Evolutionary conservation across 352 stramenopile genomes (phyloP).

Genomic region (Phytophthora megakarya): DNA sequence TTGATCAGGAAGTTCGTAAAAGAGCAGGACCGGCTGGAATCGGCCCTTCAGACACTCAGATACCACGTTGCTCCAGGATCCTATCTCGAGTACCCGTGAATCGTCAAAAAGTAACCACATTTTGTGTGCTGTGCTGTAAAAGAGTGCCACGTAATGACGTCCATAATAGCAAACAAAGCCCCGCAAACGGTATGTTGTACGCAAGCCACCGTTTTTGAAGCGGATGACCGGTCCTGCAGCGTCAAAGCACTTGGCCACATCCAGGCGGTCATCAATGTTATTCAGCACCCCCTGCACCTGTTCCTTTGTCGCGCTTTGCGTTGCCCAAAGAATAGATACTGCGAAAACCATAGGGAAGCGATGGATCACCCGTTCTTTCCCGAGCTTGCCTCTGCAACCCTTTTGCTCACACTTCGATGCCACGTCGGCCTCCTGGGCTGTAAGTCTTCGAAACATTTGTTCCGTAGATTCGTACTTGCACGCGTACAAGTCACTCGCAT

Average conservation of each 20-base stretch:
- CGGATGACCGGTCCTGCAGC: constrained; percentile 67
- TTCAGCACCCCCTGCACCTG: constrained; percentile 69
- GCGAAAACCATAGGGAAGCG: constrained; percentile 89
- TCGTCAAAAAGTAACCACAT: constrained; percentile 90
- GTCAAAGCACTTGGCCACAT: constrained; percentile 79
- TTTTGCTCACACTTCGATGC: constrained; percentile 60
- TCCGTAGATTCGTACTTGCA: constrained; percentile 73
- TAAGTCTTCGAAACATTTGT: constrained; percentile 67
- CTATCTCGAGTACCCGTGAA: constrained; percentile 77
- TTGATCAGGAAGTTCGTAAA: constrained; percentile 84
- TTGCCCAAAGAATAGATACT: constrained; percentile 83
- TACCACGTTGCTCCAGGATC: constrained; percentile 77
- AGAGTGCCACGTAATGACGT: constrained; percentile 81
- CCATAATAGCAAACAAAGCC: constrained; percentile 89
- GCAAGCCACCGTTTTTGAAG: constrained; percentile 72
- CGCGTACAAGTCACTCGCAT: constrained; percentile 72
- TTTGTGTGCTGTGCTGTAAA: constrained; percentile 86
- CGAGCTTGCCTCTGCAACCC: constrained; percentile 60
- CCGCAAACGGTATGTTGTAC: constrained; percentile 77
- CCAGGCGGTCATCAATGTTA: constrained; percentile 70
- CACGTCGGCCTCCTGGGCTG: constrained; percentile 61
- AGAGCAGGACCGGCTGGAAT: constrained; percentile 85
- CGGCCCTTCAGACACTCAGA: constrained; percentile 74
- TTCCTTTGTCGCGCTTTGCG: constrained; percentile 71
- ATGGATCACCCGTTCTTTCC: constrained; percentile 81